These are phyloP conservation scores for Aschersonia sp. DNA, from an alignment of 2,329 filamentous ascomycete genomes.

Conservation along the genomic window DNA sequence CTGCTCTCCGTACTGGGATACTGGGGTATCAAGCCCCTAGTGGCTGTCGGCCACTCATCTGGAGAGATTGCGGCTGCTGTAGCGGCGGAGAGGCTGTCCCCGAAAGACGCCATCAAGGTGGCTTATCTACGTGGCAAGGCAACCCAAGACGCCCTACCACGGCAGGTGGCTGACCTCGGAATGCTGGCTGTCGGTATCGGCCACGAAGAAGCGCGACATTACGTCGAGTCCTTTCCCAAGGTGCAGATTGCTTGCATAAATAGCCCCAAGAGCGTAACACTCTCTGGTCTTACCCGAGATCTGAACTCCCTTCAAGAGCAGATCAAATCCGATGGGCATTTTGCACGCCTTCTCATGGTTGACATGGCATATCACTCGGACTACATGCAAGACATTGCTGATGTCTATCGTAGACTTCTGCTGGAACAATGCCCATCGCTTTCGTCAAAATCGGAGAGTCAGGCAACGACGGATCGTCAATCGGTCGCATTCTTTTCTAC, in stretches of 20 bases:
- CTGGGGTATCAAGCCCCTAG: conserved; percentile 14
- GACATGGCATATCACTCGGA: conserved; percentile 9
- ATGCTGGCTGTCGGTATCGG: too few species aligned
- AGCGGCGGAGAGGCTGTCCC: conserved; percentile 7
- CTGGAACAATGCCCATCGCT: too few species aligned
- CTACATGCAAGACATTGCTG: conserved; percentile 6
- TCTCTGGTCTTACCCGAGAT: conserved; percentile 8
- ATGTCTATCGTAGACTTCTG: conserved; percentile 3
- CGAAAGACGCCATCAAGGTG: conserved; percentile 5
- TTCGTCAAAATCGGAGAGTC: not conserved
- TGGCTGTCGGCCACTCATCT: conserved; percentile 23
- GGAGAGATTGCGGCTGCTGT: conserved; percentile 17
- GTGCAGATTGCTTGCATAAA: conserved; percentile 11
- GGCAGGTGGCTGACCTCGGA: too few species aligned
- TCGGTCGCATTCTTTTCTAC: not conserved
- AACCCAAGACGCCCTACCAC: not conserved
- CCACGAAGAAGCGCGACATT: too few species aligned
- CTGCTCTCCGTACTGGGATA: conserved; percentile 17
- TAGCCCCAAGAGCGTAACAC: conserved; percentile 9
- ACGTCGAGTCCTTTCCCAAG: not conserved
- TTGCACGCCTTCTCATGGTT: conserved; percentile 7
- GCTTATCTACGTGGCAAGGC: conserved; percentile 9
- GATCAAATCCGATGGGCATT: conserved; percentile 5
- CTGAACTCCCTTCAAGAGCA: conserved; percentile 2
- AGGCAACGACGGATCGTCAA: not conserved